Conservation (phyloP, 176 grass and related monocot species). For the Oryza meyeriana region DNA sequence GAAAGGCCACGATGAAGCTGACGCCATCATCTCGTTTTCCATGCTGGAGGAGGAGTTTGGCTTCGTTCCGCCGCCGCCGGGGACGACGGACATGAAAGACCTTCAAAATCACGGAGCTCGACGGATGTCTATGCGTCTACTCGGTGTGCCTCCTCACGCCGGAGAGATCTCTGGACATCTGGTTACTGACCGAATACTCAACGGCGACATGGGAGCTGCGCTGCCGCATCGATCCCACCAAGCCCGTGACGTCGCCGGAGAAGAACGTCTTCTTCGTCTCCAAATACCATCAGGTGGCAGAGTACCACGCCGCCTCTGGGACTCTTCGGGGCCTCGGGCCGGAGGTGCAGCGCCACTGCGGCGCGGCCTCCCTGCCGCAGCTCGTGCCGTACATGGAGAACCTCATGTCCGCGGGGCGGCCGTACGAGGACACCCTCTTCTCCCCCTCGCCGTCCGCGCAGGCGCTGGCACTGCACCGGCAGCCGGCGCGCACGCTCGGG, state of each 20-base stretch:
- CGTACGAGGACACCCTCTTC: slow-evolving; percentile 2
- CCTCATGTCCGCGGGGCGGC: background rate
- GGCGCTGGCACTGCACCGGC: background rate
- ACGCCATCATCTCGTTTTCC: slow-evolving; percentile 7
- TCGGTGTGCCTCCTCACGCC: background rate
- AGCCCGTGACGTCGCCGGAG: background rate
- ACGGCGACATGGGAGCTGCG: background rate
- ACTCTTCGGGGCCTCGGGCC: background rate
- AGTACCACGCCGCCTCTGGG: background rate
- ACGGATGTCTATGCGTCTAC: background rate
- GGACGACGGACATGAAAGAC: too few relatives aligned
- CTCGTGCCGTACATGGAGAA: slow-evolving; percentile 5
- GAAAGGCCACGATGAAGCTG: background rate
- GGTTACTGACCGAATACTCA: background rate
- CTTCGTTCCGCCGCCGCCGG: background rate
- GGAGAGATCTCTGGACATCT: background rate
- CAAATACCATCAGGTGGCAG: background rate
- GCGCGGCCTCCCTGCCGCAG: background rate
- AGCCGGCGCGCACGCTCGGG: background rate
- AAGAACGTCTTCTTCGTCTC: background rate
- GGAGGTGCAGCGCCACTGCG: background rate
- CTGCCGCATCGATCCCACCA: background rate
- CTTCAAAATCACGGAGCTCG: background rate
- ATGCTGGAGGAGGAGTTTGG: background rate
- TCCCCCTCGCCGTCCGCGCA: background rate